Percentiles rank a stretch among this genome's conserved stretches.
These are phyloP conservation scores for Domatiomyces globalis DNA, from an alignment of 2,329 filamentous ascomycete species.

Conservation along the genomic window DNA sequence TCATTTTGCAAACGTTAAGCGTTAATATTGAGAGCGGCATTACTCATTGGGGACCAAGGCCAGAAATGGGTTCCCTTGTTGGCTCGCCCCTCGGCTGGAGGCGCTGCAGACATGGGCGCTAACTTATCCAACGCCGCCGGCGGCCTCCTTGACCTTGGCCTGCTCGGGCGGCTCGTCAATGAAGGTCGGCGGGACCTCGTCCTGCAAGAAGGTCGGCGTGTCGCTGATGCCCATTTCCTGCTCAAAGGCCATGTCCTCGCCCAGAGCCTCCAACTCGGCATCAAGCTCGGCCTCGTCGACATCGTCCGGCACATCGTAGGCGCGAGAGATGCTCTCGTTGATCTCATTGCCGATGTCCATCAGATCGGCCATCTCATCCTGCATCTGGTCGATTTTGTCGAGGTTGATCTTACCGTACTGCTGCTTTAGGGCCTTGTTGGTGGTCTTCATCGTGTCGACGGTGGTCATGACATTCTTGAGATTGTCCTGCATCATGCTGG, in stretches of 20 bases:
- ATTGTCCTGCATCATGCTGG: conserved; percentile 96
- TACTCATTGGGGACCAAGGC: too few species aligned
- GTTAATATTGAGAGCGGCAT: too few species aligned
- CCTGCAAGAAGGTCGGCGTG: conserved; percentile 74
- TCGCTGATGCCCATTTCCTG: conserved; percentile 39
- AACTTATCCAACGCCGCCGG: conserved; percentile 30
- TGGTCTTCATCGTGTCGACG: conserved; percentile 93
- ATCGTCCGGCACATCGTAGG: conserved; percentile 91
- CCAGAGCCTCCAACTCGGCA: conserved; percentile 86
- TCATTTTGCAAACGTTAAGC: background rate
- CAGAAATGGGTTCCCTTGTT: too few species aligned
- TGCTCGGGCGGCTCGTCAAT: conserved; percentile 77
- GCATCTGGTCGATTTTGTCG: conserved; percentile 91
- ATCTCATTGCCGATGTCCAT: conserved; percentile 98
- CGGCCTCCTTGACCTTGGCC: conserved; percentile 63
- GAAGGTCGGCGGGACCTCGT: conserved; percentile 75
- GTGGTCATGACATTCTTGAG: conserved; percentile 97
- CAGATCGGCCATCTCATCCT: conserved; percentile 97
- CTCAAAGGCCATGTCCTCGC: conserved; percentile 86
- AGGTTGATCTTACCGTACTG: conserved; percentile 97
- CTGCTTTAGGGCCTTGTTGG: conserved; percentile 78
- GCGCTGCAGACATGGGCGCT: conserved; percentile 1
- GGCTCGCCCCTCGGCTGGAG: too few species aligned
- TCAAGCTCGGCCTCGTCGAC: conserved; percentile 94
- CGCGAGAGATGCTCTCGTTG: conserved; percentile 78